Base-by-base conservation (phyloP, 768 basidiomycete genomes). In the Rhodotorula paludigena region DNA sequence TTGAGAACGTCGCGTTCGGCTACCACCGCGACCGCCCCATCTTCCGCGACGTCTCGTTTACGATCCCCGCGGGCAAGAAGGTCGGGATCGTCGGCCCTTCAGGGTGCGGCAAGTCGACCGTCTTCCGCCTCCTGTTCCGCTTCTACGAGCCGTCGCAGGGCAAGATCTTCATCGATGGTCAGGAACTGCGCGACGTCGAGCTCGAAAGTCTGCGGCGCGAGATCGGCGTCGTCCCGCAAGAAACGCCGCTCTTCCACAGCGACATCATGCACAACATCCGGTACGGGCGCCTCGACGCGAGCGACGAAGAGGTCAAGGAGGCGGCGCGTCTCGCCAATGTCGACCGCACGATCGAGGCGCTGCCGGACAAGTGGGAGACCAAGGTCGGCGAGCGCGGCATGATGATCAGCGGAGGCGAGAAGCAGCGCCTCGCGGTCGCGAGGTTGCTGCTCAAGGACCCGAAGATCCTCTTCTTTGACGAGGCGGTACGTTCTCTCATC, bases 341-440 rank as follows among this genome's bases (percentile, higher is more conserved):
- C 30, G 87, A 92, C 73, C 80, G 87, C 21, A 86, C 90, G 5
- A 84, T 99, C 63, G 80, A 83, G 80, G 81, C 84, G 42, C 79
- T 99, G 41, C 92, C 93, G 0, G 89, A 92, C 10, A 86, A 87
- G 63, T 99, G 96, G 77, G 75, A 79, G 47, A 98, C 96, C 4
- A 88, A 88, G 74, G 96, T 99, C 32, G 96, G 96, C 1, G 96
- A 99, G 79, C 81, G 96, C 47, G 96, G 96, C 18, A 58, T 97
- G 76, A 99, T 99, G 96, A 90, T 99, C 55, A 93, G 90, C 44
- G 96, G 96, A 0, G 96, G 96, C 2, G 96, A 99, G 83, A 99
- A 99, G 79, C 96, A 99, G 81, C 80, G 96, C 57, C 79, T 99
- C 73, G 96, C 96, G 5, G 90, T 99, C 25, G 96, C 96, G 32